Evolutionary conservation across 2,329 filamentous ascomycete genomes (phyloP).

Genomic region (Aspergillus latus): DNA sequence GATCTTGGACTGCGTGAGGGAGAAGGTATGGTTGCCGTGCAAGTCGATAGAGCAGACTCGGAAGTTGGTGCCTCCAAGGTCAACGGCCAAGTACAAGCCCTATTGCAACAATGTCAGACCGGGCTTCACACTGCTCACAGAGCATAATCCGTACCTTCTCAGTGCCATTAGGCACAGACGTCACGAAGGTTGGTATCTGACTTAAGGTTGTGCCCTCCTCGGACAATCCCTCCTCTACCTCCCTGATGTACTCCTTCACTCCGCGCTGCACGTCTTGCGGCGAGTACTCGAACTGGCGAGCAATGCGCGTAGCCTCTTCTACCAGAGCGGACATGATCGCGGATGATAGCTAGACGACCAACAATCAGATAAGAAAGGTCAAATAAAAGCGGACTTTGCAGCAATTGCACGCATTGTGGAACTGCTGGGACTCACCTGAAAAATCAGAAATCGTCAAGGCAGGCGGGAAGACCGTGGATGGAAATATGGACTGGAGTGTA

Average conservation of each 20-base stretch:
- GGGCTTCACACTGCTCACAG: conserved; percentile 5
- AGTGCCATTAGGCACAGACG: conserved; percentile 90
- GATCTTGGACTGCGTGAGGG: conserved; percentile 88
- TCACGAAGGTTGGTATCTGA: conserved; percentile 97
- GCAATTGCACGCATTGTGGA: not conserved
- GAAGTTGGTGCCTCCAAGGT: conserved; percentile 98
- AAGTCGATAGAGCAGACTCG: conserved; percentile 93
- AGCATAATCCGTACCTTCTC: conserved; percentile 69
- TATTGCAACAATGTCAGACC: conserved; percentile 40
- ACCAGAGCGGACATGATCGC: conserved; percentile 44
- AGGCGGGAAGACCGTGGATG: not conserved
- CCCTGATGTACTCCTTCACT: conserved; percentile 79
- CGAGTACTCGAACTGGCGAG: conserved; percentile 80
- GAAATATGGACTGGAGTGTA: conserved; percentile 2
- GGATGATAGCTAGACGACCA: conserved; percentile 8
- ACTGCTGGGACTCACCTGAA: not conserved
- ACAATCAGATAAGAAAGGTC: not conserved
- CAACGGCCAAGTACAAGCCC: conserved; percentile 94
- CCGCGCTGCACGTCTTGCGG: conserved; percentile 74
- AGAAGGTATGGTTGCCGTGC: conserved; percentile 93
- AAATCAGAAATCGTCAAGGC: not conserved
- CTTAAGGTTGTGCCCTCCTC: conserved; percentile 78
- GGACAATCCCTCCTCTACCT: conserved; percentile 83
- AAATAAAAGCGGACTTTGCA: not conserved
- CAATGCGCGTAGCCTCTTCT: conserved; percentile 75